These are phyloP conservation scores for Oryza longistaminata DNA, from an alignment of 176 grass and related monocot species.

Conservation along the genomic window DNA sequence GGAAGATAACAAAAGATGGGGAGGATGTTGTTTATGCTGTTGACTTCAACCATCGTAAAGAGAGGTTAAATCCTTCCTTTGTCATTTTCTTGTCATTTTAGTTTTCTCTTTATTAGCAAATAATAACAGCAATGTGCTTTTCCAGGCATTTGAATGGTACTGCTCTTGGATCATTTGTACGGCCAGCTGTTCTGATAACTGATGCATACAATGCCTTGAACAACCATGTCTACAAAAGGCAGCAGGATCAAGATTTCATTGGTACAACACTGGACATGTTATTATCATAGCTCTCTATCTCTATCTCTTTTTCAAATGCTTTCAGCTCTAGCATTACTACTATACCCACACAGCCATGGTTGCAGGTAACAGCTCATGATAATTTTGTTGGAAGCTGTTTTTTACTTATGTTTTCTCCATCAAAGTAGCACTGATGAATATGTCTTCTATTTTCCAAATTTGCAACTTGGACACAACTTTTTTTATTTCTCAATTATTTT, in stretches of 20 bases:
- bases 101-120: neutral
- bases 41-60: slow-evolving; percentile 96
- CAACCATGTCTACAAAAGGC: slow-evolving; percentile 84
- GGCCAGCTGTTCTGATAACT: slow-evolving; percentile 98
- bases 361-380: neutral
- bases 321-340: neutral
- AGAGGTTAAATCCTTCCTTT: slow-evolving; percentile 46
- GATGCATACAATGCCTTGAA: slow-evolving; percentile 95
- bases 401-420: neutral
- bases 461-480: no score
- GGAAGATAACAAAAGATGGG: slow-evolving; percentile 99
- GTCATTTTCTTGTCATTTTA: slow-evolving; percentile 24
- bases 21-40: slow-evolving; percentile 89
- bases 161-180: slow-evolving; percentile 75
- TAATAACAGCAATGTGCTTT: slow-evolving; percentile 28
- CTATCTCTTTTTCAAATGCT: neutral
- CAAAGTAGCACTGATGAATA: neutral
- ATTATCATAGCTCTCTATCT: neutral
- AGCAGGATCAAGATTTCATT: slow-evolving; percentile 90
- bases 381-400: neutral
- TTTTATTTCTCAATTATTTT: neutral
- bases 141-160: slow-evolving; percentile 96
- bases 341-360: neutral
- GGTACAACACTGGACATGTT: slow-evolving; percentile 46
- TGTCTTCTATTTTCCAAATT: neutral